Evolutionary conservation across 495 filamentous ascomycete species (phyloP).

Genomic region (Penicillium chermesinum): DNA sequence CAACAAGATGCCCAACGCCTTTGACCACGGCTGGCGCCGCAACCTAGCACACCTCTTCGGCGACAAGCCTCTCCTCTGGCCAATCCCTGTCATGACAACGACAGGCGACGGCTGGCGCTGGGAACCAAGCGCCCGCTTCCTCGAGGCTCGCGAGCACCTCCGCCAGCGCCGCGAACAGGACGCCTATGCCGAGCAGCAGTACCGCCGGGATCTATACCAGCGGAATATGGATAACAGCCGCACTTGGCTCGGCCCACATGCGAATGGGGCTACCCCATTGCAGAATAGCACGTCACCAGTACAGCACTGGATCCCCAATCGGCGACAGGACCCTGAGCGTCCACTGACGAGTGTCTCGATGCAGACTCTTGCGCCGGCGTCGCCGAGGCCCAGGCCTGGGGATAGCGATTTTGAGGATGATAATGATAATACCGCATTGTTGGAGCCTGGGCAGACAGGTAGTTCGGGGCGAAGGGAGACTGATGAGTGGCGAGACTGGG

Average conservation of each 20-base stretch:
- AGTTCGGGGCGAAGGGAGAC: constrained; percentile 15
- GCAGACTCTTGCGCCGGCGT: constrained; percentile 45
- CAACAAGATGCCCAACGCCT: constrained; percentile 83
- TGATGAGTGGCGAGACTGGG: constrained; percentile 45
- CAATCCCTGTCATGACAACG: constrained; percentile 75
- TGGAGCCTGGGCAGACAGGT: constrained; percentile 11
- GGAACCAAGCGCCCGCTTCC: constrained; percentile 73
- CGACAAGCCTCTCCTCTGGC: constrained; percentile 62
- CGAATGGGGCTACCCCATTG: not conserved
- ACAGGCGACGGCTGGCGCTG: constrained; percentile 93
- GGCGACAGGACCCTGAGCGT: constrained; percentile 49
- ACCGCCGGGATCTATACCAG: constrained; percentile 36
- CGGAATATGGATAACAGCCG: constrained; percentile 35
- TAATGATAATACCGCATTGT: constrained; percentile 22
- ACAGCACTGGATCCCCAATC: constrained; percentile 24
- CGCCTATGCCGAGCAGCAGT: constrained; percentile 45
- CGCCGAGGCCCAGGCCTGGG: constrained; percentile 39
- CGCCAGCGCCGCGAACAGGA: constrained; percentile 56
- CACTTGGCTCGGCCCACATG: constrained; percentile 26
- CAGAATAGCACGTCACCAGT: not conserved
- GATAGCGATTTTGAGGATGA: constrained; percentile 41
- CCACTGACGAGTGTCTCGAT: constrained; percentile 49
- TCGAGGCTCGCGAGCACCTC: constrained; percentile 59
- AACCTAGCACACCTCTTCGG: constrained; percentile 89
- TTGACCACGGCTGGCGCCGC: constrained; percentile 74